Evolutionary conservation across 164 flowering plant genomes (phyloP), one percentile per base, ranked within the genome.

Genomic region (Berberis thunbergii): DNA sequence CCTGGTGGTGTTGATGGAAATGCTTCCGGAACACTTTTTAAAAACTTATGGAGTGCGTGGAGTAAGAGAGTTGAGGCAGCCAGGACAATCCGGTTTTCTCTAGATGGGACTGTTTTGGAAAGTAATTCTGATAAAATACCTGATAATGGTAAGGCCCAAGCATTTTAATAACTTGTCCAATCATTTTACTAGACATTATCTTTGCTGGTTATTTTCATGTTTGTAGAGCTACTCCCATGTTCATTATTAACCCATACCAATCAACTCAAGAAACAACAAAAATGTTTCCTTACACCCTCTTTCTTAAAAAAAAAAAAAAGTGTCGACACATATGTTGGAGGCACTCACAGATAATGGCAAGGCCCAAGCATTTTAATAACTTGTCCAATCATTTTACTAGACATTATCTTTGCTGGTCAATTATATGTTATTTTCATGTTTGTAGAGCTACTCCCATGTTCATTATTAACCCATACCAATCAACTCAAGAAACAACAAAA

Each of bases 41-140:
- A 73, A 58, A 71, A 68, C 65, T 65, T 72, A 59, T 91, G 97
- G 99, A 77, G 75, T 69, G 67, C 77, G 60, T 95, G 99, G 99
- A 81, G 80, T 67, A 69, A 76, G 58, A 89, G 96, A 72, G 99
- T 95, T 68, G 99, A 94, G 73, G 80, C 81, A 71, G 83, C 75
- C 46, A 79, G 91, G 73, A 70, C 69, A n/a, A 53, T 95, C 55
- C 83, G 97, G 66, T 95, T 95, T 80, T 81, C 90, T 44, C 74
- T 89, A 72, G 88, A 85, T 69, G 99, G 97, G 38, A 55, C 65
- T 76, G 80, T 83, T 67, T 44, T 84, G 60, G 73, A 61, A 62
- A 66, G 60, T 67, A 83, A 71, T 71, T 61, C 63, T 69, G 57
- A 42, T 53, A 55, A 70, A 41, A 60, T 56, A 42, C 56, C 73